Base-by-base conservation (phyloP, 257 asterid species). In the Nicotiana paniculata region DNA sequence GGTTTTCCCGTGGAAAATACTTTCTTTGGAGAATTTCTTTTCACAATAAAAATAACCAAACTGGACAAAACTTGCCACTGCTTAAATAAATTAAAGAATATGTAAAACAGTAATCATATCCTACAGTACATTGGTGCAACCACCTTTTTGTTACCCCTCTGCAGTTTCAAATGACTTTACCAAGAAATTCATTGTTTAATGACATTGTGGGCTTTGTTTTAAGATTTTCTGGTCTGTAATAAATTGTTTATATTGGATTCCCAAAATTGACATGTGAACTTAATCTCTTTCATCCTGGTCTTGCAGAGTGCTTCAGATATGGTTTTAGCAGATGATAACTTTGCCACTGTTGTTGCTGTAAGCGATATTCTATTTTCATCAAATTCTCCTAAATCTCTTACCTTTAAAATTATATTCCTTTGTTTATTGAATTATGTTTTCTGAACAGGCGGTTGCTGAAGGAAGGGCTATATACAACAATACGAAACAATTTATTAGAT, bases 241-340 rank as follows among this genome's bases (percentile, higher is more conserved):
- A 46, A 53, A 72, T 46, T 72, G 78, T 12, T 46, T 72, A 46
- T 46, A 6, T 72, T 72, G 59, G 78, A 72, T 32, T 72, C 33
- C 77, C 57, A 2, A 72, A 72, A 43, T n/a, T 43, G 78, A 46
- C 7, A 72, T 72, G 26, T 24, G 78, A 70, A 70, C 5, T 37
- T 59, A 9, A 12, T 43, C 59, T 61, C 70, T 79, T 62, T 78
- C 74, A 46, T 83, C 11, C 11, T 81, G 66, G 26, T 85, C 84
- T 86, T 91, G 67, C 98, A 96, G 99, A 96, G 99, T 92, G 99
- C 99, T 86, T 91, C 99, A 11, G 99, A 96, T 89, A 96, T 96
- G 99, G 97, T 96, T 87, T 85, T 96, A 90, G 95, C 98, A 58
- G 99, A 96, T 84, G 99, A 96, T 87, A 96, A 96, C 88, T 96